These are phyloP conservation scores for Plantago ovata DNA, from an alignment of 257 asterid species.

Conservation along the genomic window DNA sequence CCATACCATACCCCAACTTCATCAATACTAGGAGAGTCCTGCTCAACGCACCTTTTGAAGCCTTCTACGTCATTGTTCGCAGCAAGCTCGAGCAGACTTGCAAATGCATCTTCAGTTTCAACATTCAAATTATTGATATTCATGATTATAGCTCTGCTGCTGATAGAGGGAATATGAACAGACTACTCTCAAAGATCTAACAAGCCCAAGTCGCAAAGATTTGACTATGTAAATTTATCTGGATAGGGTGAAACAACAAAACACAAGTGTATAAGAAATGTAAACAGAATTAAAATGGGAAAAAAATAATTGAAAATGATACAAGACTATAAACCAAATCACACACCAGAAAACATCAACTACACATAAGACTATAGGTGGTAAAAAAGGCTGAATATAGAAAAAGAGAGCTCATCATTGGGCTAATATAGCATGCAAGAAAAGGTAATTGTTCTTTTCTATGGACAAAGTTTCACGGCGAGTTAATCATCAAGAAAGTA, in stretches of 20 bases:
- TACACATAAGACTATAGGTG: slow-evolving; percentile 1
- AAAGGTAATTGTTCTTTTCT: slow-evolving; percentile 8
- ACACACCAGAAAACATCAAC: slow-evolving; percentile 11
- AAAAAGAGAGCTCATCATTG: background rate
- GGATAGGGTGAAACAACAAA: slow-evolving; percentile 16
- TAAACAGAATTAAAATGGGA: background rate
- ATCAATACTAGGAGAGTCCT: slow-evolving; percentile 38
- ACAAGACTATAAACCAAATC: slow-evolving; percentile 1
- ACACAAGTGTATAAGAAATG: background rate
- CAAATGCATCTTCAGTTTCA: slow-evolving; percentile 49
- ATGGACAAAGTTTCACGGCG: slow-evolving; percentile 15
- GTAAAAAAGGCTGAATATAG: slow-evolving; percentile 10
- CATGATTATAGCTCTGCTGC: slow-evolving; percentile 27
- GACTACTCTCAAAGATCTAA: slow-evolving; percentile 18
- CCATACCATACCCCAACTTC: slow-evolving; percentile 80
- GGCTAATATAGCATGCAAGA: background rate
- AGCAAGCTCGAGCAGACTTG: slow-evolving; percentile 69
- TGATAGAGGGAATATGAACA: slow-evolving; percentile 9
- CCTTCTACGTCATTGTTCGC: slow-evolving; percentile 67
- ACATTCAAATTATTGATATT: slow-evolving; percentile 34
- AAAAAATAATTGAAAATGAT: background rate
- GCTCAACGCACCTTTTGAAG: slow-evolving; percentile 34
- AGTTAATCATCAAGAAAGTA: background rate
- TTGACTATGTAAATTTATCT: slow-evolving; percentile 32
- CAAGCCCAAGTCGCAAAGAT: slow-evolving; percentile 23